Conservation (phyloP, 2,329 filamentous ascomycete species). For the Pseudogymnoascus sp. region DNA sequence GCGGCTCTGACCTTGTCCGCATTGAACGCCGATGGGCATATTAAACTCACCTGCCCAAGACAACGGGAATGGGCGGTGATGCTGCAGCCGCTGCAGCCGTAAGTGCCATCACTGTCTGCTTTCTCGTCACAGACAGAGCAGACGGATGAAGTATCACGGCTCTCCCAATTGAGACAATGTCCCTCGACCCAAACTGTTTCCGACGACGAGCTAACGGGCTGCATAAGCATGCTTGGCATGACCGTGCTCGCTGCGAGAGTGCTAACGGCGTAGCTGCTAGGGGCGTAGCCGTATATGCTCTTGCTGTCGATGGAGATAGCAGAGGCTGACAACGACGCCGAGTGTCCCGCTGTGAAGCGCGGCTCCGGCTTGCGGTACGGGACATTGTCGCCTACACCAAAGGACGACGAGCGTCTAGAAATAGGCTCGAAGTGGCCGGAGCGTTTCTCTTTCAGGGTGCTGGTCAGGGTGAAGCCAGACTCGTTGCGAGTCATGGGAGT, state of each 20-base stretch:
- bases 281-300: slow-evolving; percentile 57
- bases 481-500: slow-evolving; percentile 84
- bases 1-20: slow-evolving; percentile 54
- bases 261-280: slow-evolving; percentile 78
- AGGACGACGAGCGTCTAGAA: slow-evolving; percentile 87
- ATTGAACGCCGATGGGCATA: slow-evolving; percentile 56
- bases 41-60: slow-evolving; percentile 54
- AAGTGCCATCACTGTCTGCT: slow-evolving; percentile 59
- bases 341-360: slow-evolving; percentile 64
- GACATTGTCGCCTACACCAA: slow-evolving; percentile 66
- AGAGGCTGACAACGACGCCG: slow-evolving; percentile 62
- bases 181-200: slow-evolving; percentile 79
- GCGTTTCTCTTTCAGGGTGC: slow-evolving; percentile 84
- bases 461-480: slow-evolving; percentile 79
- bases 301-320: slow-evolving; percentile 34
- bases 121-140: slow-evolving; percentile 74
- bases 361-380: slow-evolving; percentile 62
- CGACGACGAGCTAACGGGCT: slow-evolving; percentile 71
- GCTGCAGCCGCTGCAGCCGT: slow-evolving; percentile 62
- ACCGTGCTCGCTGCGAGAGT: slow-evolving; percentile 78
- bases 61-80: slow-evolving; percentile 52
- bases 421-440: slow-evolving; percentile 76
- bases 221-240: slow-evolving; percentile 76
- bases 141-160: slow-evolving; percentile 49
- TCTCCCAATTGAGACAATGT: slow-evolving; percentile 65